These are phyloP conservation scores for Claviceps quebecensis DNA, from an alignment of 2,329 filamentous ascomycete genomes.

Conservation along the genomic window DNA sequence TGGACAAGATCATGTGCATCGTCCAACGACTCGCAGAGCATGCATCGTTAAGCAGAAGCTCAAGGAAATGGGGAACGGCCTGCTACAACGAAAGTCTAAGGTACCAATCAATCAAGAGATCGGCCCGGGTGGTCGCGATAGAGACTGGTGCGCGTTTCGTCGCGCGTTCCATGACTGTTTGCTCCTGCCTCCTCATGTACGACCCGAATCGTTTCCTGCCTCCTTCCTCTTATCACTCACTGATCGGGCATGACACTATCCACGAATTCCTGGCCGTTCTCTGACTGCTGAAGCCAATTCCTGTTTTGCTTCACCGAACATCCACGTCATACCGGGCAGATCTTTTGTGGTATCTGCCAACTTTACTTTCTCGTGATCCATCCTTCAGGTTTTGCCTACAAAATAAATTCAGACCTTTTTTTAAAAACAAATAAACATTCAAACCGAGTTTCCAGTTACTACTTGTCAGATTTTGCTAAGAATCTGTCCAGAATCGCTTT, in stretches of 20 bases:
- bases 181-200: conserved; percentile 3
- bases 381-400: not conserved
- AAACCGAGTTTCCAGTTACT: not conserved
- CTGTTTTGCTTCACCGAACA: not conserved
- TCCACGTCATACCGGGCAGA: not conserved
- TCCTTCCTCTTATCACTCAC: not conserved
- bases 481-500: too few species aligned
- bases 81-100: not conserved
- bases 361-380: not conserved
- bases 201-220: conserved; percentile 3
- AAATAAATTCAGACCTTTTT: not conserved
- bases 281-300: not conserved
- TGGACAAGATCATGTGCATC: not conserved
- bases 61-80: not conserved
- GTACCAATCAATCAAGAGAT: not conserved
- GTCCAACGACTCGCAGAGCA: not conserved
- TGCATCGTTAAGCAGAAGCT: not conserved
- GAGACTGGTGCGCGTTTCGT: not conserved
- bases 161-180: not conserved
- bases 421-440: not conserved
- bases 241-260: not conserved
- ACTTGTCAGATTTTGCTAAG: not conserved
- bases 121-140: not conserved
- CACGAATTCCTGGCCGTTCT: not conserved
- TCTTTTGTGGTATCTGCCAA: not conserved